Evolutionary conservation across 805 yeast genomes (phyloP), one percentile per base, ranked within the genome.

Genomic region (Nakazawaea ambrosiae): DNA sequence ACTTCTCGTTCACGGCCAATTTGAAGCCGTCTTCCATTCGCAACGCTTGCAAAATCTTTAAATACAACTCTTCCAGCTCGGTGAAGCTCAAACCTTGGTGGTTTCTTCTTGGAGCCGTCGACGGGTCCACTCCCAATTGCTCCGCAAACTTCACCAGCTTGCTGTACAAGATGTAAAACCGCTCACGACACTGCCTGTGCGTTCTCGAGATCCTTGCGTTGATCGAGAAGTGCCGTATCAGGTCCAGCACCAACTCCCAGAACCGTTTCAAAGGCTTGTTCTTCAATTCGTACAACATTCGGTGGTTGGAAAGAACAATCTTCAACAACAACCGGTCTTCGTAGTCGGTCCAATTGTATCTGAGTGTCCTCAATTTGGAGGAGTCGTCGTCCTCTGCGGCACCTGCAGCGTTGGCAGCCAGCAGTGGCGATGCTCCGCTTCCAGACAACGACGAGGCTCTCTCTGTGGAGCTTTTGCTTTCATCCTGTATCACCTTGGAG

Each of bases 151-250:
- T 39, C 19, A 29, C 27, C 35, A 34, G 37, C 28, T 39, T 39
- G 16, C 20, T 26, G 23, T 39, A 39, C 31, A 39, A 34, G 15
- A 39, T 36, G 23, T 39, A 39, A 30, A 39, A 39, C 33, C 41
- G 33, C 26, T 39, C 41, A 22, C 41, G 32, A 27, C 41, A 39
- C 22, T 39, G 41, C 20, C 41, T 29, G 33, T 39, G 41, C 19
- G 34, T 39, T 26, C 41, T 33, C 6, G 34, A 30, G 15, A 39
- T 24, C 16, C 30, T 39, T n/a, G 34, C 15, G 18, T 30, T 34
- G 14, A 37, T 22, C 4, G 36, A 27, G 18, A n/a, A 32, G 4
- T 27, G 25, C 17, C 27, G 31, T n/a, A 37, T 32, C 32, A 27
- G 33, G 3, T 27, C 29, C 12, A 37, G 29, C 4, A 35, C 34